Evolutionary conservation across 257 asterid genomes (phyloP), one percentile per base, ranked within the genome.

Genomic region (Scutellaria minor): DNA sequence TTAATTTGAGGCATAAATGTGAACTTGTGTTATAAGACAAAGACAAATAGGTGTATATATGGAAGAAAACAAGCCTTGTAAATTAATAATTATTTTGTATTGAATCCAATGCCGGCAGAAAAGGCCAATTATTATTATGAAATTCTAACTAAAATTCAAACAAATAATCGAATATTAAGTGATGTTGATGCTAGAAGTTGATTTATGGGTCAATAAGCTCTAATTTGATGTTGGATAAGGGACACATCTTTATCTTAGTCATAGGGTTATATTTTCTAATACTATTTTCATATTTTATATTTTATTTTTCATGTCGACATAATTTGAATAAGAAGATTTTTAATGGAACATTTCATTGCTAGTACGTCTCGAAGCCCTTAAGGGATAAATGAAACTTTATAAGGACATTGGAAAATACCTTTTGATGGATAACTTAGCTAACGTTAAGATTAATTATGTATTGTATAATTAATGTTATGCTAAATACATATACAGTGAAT

Each of bases 71-170:
- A 39, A 65, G 58, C 46, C 64, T 72, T 58, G 66, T 48, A 57
- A 22, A 48, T 9, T 24, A 58, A 57, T 5, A 14, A 46, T 71
- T 18, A 42, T 47, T 76, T 47, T 39, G 18, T 37, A 61, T 59
- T 31, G 66, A 62, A 44, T 40, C 72, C 67, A 63, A 63, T 70
- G 45, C 54, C 20, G 48, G 68, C 68, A 39, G 59, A 61, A 13
- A 71, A 71, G 3, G 42, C 72, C 73, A 77, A 70, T 54, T 27
- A 45, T 64, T 14, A 53, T 37, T 31, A 44, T 48, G 24, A 35
- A 47, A 51, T 7, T 2, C 5, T 18, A 41, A 56, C 22, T 39
- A 66, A 22, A 65, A 6, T 40, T 44, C 54, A 55, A 24, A 39
- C 41, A 37, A 72, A 42, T 13, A 3, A 72, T n/a, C 50, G 48